Percentiles rank a stretch among this genome's conserved stretches.
phyloP scores from a whole-genome alignment of 202 grass and related monocot species.

The Hordeum pubiflorum region DNA sequence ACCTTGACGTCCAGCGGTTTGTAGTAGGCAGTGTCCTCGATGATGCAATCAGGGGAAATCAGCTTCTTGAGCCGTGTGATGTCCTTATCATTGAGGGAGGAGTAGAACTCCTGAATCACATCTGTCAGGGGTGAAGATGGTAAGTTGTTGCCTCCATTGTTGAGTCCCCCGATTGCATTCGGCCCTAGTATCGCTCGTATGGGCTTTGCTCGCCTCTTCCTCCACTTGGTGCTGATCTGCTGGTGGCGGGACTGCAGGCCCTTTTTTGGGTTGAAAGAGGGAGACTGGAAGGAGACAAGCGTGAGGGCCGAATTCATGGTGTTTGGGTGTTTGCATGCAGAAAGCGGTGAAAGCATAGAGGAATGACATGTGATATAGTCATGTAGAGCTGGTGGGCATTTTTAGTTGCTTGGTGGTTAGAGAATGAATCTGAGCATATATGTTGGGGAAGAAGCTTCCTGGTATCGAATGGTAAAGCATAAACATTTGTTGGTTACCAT shows the following conservation, averaged over 20 bases:
- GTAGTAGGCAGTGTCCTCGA: conserved; percentile 54
- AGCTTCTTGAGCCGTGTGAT: conserved; percentile 45
- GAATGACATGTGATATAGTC: background rate
- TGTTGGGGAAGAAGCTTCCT: background rate
- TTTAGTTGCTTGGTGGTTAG: conserved; percentile 36
- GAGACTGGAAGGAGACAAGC: conserved; percentile 14
- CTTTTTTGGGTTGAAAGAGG: conserved; percentile 23
- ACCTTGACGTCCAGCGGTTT: conserved; percentile 66
- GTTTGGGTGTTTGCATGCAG: conserved; percentile 29
- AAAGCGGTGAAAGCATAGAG: conserved; percentile 8
- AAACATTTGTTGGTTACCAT: background rate
- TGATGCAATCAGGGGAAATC: conserved; percentile 44
- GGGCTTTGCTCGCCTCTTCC: conserved; percentile 19
- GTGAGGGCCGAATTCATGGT: conserved; percentile 30
- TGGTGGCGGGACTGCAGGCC: background rate
- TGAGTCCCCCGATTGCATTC: background rate
- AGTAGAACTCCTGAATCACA: conserved; percentile 56
- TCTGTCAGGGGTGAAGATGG: conserved; percentile 33
- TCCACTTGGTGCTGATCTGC: background rate
- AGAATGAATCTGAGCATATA: conserved; percentile 17
- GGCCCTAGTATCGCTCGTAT: conserved; percentile 11
- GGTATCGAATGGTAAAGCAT: conserved; percentile 22
- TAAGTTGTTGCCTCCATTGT: conserved; percentile 17
- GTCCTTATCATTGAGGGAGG: conserved; percentile 59
- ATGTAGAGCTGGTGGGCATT: background rate